Evolutionary conservation across 345 rosid genomes (phyloP).

Genomic region (Hevea brasiliensis): DNA sequence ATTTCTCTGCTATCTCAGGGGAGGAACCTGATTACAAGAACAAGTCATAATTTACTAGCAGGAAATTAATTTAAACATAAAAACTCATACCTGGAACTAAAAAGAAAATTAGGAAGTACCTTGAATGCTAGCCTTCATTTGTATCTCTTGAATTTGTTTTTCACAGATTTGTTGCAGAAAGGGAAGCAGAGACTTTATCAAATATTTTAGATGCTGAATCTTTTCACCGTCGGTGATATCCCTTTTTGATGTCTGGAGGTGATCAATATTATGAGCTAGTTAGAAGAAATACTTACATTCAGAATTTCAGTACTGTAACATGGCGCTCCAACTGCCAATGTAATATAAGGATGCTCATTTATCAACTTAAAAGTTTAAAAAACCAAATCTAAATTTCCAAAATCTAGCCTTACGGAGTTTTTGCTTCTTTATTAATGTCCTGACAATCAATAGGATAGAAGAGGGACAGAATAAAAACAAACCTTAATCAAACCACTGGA

Average conservation of each 20-base stretch:
- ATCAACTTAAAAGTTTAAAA: too few species aligned
- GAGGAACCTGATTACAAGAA: constrained; percentile 29
- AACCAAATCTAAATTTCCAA: too few species aligned
- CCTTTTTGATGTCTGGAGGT: constrained; percentile 56
- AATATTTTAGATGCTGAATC: constrained; percentile 51
- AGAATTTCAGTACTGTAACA: too few species aligned
- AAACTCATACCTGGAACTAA: background rate
- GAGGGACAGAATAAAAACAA: constrained; percentile 8
- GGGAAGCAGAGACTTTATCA: constrained; percentile 59
- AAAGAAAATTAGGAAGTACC: constrained; percentile 35
- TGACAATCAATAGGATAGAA: background rate
- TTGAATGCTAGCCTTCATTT: constrained; percentile 53
- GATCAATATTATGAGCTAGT: constrained; percentile 13
- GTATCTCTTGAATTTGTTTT: constrained; percentile 54
- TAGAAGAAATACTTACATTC: background rate
- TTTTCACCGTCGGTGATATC: constrained; percentile 42
- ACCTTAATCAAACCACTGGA: constrained; percentile 63
- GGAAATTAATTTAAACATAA: constrained; percentile 9
- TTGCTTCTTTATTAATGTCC: background rate
- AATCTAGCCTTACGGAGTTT: background rate
- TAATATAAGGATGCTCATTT: too few species aligned
- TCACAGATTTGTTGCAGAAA: constrained; percentile 49
- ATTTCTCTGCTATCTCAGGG: constrained; percentile 37
- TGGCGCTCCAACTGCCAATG: too few species aligned
- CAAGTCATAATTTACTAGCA: constrained; percentile 11